Evolutionary conservation across 2,329 filamentous ascomycete genomes (phyloP).

Genomic region (Alternaria arborescens): DNA sequence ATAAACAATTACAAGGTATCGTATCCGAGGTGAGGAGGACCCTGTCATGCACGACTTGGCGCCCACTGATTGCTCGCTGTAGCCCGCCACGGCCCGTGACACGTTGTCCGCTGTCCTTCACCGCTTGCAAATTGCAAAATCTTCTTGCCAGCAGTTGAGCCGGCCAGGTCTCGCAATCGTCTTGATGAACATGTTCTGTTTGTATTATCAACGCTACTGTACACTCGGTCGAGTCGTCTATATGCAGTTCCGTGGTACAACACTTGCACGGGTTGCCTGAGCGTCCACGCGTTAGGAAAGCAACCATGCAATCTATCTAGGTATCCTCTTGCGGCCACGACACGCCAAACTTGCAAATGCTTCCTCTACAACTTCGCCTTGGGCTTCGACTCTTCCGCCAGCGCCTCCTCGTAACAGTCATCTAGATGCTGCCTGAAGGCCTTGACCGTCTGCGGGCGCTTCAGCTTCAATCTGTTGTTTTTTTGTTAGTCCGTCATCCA

Average conservation of each 20-base stretch:
- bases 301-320: constrained; percentile 10
- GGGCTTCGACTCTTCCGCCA: constrained; percentile 53
- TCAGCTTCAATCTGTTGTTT: constrained; percentile 70
- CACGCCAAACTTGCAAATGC: constrained; percentile 7
- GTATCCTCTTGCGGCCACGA: not conserved
- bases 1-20: constrained; percentile 1
- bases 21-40: constrained; percentile 16
- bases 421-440: constrained; percentile 66
- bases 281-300: constrained; percentile 3
- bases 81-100: constrained; percentile 8
- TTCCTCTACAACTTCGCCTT: constrained; percentile 58
- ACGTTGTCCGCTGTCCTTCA: constrained; percentile 13
- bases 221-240: constrained; percentile 5
- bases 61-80: constrained; percentile 15
- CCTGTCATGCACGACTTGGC: constrained; percentile 29
- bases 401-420: constrained; percentile 67
- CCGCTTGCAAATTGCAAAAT: constrained; percentile 1
- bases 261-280: not conserved
- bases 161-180: not conserved
- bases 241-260: constrained; percentile 4
- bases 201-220: not conserved
- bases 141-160: not conserved
- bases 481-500: constrained; percentile 21
- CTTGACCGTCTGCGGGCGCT: constrained; percentile 73
- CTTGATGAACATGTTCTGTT: constrained; percentile 3